Evolutionary conservation across 305 asterid genomes (phyloP).

Genomic region (Plantago lanceolata): DNA sequence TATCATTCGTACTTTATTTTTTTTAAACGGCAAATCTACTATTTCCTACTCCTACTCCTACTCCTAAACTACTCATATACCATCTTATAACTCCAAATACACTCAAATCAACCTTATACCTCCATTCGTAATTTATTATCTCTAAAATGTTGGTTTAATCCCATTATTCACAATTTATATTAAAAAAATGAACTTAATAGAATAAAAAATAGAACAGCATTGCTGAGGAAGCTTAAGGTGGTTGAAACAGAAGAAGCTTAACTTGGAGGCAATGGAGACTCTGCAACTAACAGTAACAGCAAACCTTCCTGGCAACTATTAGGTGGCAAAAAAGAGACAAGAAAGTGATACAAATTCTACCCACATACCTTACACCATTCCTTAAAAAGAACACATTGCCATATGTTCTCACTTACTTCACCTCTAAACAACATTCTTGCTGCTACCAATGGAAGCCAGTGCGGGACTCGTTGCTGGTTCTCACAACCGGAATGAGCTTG

Average conservation of each 20-base stretch:
- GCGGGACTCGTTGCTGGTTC: conserved; percentile 99
- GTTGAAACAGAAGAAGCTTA: conserved; percentile 77
- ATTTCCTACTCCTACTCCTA: no score
- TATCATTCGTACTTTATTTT: conserved; percentile 3
- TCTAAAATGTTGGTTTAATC: background rate
- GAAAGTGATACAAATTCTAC: conserved; percentile 36
- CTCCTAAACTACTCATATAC: no score
- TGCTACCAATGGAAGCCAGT: conserved; percentile 73
- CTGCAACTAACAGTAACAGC: conserved; percentile 81
- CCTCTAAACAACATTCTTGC: conserved; percentile 25
- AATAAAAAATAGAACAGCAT: background rate
- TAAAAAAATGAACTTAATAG: no score
- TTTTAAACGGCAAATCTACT: background rate
- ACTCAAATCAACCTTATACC: no score
- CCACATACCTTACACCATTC: conserved; percentile 28
- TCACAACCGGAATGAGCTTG: conserved; percentile 94
- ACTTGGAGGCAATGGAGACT: conserved; percentile 98
- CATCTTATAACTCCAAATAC: no score
- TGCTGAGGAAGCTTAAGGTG: conserved; percentile 23
- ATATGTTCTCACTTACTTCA: conserved; percentile 31
- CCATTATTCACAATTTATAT: no score
- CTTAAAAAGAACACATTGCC: conserved; percentile 41
- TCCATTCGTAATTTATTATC: conserved; percentile 1
- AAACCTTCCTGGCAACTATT: conserved; percentile 36
- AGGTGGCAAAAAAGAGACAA: conserved; percentile 35